Conservation (phyloP, 2,329 filamentous ascomycete genomes). For the Cryphonectria radicalis region DNA sequence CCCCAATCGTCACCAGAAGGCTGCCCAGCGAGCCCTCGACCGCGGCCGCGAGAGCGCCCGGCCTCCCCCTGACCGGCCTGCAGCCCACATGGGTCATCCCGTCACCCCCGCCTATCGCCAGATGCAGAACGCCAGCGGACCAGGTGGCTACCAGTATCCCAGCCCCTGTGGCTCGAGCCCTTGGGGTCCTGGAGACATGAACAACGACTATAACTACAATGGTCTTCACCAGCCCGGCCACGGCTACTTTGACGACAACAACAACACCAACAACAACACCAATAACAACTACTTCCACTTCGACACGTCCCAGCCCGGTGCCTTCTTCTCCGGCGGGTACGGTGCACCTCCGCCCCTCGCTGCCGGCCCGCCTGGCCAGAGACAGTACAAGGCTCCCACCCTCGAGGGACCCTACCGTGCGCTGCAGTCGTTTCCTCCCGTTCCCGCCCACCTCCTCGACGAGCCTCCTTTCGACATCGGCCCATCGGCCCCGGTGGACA, state of each 20-base stretch:
- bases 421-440: constrained; percentile 35
- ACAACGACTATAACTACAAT: constrained; percentile 21
- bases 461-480: constrained; percentile 10
- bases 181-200: background rate
- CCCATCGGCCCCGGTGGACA: background rate
- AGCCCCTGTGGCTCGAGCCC: background rate
- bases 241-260: constrained; percentile 25
- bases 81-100: constrained; percentile 29
- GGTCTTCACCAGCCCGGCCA: constrained; percentile 29
- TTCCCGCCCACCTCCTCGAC: background rate
- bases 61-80: constrained; percentile 30
- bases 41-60: constrained; percentile 28
- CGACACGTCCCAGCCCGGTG: constrained; percentile 29
- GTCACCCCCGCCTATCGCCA: constrained; percentile 29
- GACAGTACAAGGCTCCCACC: constrained; percentile 51
- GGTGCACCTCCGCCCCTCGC: constrained; percentile 56
- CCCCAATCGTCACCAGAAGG: constrained; percentile 57
- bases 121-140: constrained; percentile 17
- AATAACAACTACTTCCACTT: too few relatives aligned
- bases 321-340: constrained; percentile 40
- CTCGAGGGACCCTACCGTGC: constrained; percentile 46
- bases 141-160: background rate
- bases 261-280: too few relatives aligned
- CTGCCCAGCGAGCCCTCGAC: constrained; percentile 51
- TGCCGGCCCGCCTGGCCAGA: constrained; percentile 59